These are phyloP conservation scores for Penicillium sp. DNA, from an alignment of 2,329 filamentous ascomycete species.

Conservation along the genomic window DNA sequence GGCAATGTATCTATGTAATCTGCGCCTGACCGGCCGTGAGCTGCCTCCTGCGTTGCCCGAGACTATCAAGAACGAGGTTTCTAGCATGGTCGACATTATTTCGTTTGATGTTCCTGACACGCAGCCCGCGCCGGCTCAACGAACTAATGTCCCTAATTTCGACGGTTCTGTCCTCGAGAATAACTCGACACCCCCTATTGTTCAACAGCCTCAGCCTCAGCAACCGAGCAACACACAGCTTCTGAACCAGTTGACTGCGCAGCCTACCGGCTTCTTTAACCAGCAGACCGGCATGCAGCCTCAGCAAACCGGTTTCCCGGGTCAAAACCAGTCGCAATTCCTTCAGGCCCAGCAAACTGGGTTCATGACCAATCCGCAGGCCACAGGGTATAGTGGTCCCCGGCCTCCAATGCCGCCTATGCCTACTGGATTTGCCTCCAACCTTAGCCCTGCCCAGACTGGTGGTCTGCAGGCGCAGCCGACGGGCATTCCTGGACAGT, in stretches of 20 bases:
- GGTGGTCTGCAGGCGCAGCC: conserved; percentile 88
- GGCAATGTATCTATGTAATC: conserved; percentile 97
- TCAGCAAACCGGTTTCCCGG: conserved; percentile 53
- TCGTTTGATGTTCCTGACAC: conserved; percentile 90
- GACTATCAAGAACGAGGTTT: conserved; percentile 91
- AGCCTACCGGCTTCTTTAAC: conserved; percentile 54
- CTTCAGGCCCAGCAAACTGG: conserved; percentile 73
- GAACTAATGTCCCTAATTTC: conserved; percentile 73
- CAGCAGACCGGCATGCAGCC: conserved; percentile 73
- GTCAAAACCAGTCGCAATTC: conserved; percentile 53
- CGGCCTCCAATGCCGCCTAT: conserved; percentile 79
- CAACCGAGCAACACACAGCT: conserved; percentile 72
- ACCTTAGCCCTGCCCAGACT: conserved; percentile 63
- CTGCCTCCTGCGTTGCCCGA: conserved; percentile 78
- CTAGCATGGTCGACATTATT: conserved; percentile 99
- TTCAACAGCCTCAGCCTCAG: conserved; percentile 69
- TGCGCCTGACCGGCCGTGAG: conserved; percentile 85
- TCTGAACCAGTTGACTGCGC: conserved; percentile 60
- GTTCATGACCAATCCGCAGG: conserved; percentile 71
- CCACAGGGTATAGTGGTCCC: conserved; percentile 80
- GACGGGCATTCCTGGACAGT: conserved; percentile 89
- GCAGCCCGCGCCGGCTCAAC: conserved; percentile 55
- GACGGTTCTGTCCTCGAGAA: conserved; percentile 58
- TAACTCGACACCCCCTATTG: conserved; percentile 53
- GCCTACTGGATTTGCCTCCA: conserved; percentile 73